A percentile compares a stretch with the other conserved stretches of the same genome.
Evolutionary conservation across 805 yeast species (phyloP).

Genomic region (Starmerella floricola): DNA sequence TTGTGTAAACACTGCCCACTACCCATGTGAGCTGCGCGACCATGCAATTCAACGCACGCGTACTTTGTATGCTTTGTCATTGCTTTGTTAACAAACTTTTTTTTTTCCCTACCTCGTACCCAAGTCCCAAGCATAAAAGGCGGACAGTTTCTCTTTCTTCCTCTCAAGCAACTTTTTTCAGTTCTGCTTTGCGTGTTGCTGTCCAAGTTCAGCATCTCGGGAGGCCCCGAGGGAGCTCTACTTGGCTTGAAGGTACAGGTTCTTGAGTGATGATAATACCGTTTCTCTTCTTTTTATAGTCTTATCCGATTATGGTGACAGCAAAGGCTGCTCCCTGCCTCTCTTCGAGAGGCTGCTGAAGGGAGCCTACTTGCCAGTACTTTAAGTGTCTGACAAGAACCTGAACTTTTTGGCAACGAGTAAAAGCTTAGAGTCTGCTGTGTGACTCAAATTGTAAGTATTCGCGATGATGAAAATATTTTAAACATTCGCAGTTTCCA

Average conservation of each 20-base stretch:
- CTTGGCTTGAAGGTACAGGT: background rate
- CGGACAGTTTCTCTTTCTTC: background rate
- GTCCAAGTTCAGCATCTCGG: slow-evolving; percentile 5
- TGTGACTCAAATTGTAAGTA: slow-evolving; percentile 16
- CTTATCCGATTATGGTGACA: slow-evolving; percentile 35
- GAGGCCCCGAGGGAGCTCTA: slow-evolving; percentile 12
- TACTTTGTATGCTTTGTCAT: no score
- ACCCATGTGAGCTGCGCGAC: no score
- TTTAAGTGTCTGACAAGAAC: slow-evolving; percentile 23
- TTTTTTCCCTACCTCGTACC: no score
- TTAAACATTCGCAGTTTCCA: slow-evolving; percentile 36
- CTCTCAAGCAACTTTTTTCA: background rate
- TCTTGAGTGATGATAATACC: slow-evolving; percentile 30
- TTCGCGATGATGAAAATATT: slow-evolving; percentile 29
- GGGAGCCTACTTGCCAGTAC: slow-evolving; percentile 34
- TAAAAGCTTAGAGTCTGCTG: background rate
- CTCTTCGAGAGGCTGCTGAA: slow-evolving; percentile 7
- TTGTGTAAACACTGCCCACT: no score
- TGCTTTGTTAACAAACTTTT: no score
- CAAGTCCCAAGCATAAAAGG: no score
- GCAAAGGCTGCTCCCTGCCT: slow-evolving; percentile 27
- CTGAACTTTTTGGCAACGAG: background rate
- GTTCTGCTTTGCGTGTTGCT: background rate
- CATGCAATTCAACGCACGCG: no score
- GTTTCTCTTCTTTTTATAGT: slow-evolving; percentile 27